These are phyloP conservation scores for Poronia punctata DNA, from an alignment of 495 filamentous ascomycete genomes.

Conservation along the genomic window DNA sequence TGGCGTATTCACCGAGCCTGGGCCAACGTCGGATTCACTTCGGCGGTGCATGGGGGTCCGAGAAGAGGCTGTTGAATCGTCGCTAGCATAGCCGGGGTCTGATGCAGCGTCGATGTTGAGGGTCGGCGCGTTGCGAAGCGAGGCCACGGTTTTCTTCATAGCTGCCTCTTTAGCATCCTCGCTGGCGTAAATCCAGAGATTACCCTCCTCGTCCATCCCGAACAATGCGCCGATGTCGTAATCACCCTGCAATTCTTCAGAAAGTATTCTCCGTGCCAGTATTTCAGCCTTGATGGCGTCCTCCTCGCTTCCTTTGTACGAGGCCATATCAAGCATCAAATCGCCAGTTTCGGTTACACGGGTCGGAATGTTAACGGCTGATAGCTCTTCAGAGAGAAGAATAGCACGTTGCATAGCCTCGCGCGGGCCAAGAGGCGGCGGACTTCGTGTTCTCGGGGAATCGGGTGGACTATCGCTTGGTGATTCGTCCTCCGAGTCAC, in stretches of 20 bases:
- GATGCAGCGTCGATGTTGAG: conserved; percentile 69
- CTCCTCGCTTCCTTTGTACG: conserved; percentile 88
- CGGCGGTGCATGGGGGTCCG: conserved; percentile 36
- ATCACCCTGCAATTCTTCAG: conserved; percentile 87
- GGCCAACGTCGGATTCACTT: conserved; percentile 63
- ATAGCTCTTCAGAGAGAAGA: conserved; percentile 79
- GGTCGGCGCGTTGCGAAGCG: conserved; percentile 40
- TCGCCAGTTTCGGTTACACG: conserved; percentile 91
- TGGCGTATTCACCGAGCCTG: conserved; percentile 61
- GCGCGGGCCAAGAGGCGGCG: conserved; percentile 62
- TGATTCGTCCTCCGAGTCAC: conserved; percentile 26
- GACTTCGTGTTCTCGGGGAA: conserved; percentile 60
- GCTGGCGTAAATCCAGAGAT: conserved; percentile 97
- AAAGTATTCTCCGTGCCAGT: conserved; percentile 89
- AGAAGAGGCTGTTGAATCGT: conserved; percentile 37
- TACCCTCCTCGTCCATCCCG: conserved; percentile 88
- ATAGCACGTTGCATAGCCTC: conserved; percentile 81
- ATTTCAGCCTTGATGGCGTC: conserved; percentile 87
- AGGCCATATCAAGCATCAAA: conserved; percentile 96
- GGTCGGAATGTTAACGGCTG: conserved; percentile 82
- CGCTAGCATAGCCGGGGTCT: conserved; percentile 91
- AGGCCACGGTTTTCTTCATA: conserved; percentile 41
- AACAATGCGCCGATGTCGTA: conserved; percentile 96
- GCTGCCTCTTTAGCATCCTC: conserved; percentile 84
- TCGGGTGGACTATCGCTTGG: conserved; percentile 27